Base-by-base conservation (phyloP, 768 basidiomycete genomes). In the Boletus reticulatus region DNA sequence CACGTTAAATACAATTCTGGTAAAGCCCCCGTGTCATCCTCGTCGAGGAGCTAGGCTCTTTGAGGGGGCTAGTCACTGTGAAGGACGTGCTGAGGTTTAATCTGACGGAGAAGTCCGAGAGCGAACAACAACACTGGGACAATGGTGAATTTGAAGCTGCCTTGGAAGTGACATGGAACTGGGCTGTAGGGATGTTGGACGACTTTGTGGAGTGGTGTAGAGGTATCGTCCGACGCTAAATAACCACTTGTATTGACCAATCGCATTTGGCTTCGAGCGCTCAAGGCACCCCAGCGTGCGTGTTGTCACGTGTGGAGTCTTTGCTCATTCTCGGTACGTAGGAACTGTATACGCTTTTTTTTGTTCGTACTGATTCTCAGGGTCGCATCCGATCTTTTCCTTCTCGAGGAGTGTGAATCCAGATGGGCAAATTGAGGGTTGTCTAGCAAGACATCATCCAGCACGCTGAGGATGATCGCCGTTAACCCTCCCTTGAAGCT, bases 71-170 rank as follows among this genome's bases (percentile, higher is more conserved):
- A 29, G 85, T 98, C 36, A 98, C 95, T 0, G 92, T 98, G 45
- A 99, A 99, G 69, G 97, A 99, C 65, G 93, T 98, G 4, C 74
- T 99, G 16, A 87, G 87, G 50, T 93, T 95, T 66, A 96, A 90
- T 54, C 78, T 82, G 16, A 81, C 66, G 3, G 80, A 83, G 63
- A 79, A 79, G 55, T 77, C 79, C 16, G 78, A 78, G 36, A 76
- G 75, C 44, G 74, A 79, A 45, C 78, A 77, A 13, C 82, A 81
- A 12, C 56, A 48, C 24, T 84, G 82, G 83, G 82, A 83, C 61
- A 80, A 78, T 39, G 85, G 84, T 6, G 84, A 85, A n/a, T 71
- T 87, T 13, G 84, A 87, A 63, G 83, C 81, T 14, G 66, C 84
- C 45, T 68, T 87, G 48, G 84, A 86, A 67, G 83, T 85, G 56